Base-by-base conservation (phyloP, 257 asterid species). In the Nicotiana obtusifolia region DNA sequence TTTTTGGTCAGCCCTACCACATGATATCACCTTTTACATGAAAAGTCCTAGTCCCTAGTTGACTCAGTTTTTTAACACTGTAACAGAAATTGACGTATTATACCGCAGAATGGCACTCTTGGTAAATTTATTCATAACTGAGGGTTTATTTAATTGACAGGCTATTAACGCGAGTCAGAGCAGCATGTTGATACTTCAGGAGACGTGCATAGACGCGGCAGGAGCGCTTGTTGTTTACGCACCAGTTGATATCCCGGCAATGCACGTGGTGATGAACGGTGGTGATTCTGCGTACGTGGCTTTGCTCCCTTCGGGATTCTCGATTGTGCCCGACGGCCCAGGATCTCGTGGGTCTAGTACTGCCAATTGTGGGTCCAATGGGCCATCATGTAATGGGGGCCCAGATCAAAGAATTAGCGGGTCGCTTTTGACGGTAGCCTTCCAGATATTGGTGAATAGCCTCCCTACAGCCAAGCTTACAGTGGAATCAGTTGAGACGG, bases 231-330 rank as follows among this genome's bases (percentile, higher is more conserved):
- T 93, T 17, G 99, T 95, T 44, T 95, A 95, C 91, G 99, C 99
- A 76, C 98, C 99, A 10, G 98, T 95, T n/a, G 99, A 95, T 84
- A 93, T 95, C 22, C 99, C 97, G 22, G 97, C 97, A 11, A 91
- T 95, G 99, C 95, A 92, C 80, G 92, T 88, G 69, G 98, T 93
- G 78, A 95, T 95, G 98, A 95, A 93, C 89, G 99, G 99, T 71
- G 97, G 98, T 7, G 99, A 95, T 87, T 95, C 99, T 0, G 94
- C 94, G 17, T 91, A 91, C 92, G 99, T 95, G 76, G 98, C 97
- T 2, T 81, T 95, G 37, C 95, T 95, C 0, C 99, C 99, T 0
- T 96, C 99, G 2, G 99, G 99, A 0, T 96, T 96, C 82, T 90
- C 97, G 0, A 90, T 96, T 28, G 92, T 90, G 0, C 98, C 99